phyloP scores from a whole-genome alignment of 352 stramenopile species.

The Globisporangium nagaii region DNA sequence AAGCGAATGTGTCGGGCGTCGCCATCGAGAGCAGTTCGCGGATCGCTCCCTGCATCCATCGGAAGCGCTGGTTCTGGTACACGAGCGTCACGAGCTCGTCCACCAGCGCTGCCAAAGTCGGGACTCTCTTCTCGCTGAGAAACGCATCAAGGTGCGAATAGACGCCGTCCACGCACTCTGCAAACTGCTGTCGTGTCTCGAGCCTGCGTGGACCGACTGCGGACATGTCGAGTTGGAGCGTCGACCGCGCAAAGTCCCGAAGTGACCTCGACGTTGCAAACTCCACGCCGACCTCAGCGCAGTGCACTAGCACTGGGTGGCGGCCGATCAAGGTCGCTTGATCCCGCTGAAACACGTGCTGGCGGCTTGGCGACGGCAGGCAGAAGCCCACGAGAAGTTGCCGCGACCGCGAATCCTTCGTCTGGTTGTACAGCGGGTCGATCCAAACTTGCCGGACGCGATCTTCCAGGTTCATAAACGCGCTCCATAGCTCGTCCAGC shows the following conservation, averaged over 20 bases:
- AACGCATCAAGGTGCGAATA: neutral
- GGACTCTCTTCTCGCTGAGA: neutral
- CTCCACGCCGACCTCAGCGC: neutral
- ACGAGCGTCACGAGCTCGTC: conserved; percentile 25
- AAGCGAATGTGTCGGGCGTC: neutral
- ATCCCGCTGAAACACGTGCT: neutral
- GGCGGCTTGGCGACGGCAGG: neutral
- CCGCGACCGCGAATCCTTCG: neutral
- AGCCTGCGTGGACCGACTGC: neutral
- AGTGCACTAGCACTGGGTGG: neutral
- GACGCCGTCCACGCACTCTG: neutral
- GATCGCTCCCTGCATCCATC: neutral
- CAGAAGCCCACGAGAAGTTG: neutral
- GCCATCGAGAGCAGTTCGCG: conserved; percentile 11
- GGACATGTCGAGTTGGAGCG: neutral
- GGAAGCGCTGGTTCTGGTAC: conserved; percentile 10
- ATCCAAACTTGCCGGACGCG: neutral
- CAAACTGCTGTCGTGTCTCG: neutral
- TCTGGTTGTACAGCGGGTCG: neutral
- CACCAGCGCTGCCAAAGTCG: conserved; percentile 17
- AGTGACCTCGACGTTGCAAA: neutral
- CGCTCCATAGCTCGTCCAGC: neutral
- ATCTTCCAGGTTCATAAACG: neutral
- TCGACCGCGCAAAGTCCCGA: neutral
- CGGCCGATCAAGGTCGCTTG: neutral